A percentile compares a stretch with the other conserved stretches of the same genome.
These are phyloP conservation scores for Ophiocordyceps camponoti-leonardi DNA, from an alignment of 2,329 filamentous ascomycete species.

Conservation along the genomic window DNA sequence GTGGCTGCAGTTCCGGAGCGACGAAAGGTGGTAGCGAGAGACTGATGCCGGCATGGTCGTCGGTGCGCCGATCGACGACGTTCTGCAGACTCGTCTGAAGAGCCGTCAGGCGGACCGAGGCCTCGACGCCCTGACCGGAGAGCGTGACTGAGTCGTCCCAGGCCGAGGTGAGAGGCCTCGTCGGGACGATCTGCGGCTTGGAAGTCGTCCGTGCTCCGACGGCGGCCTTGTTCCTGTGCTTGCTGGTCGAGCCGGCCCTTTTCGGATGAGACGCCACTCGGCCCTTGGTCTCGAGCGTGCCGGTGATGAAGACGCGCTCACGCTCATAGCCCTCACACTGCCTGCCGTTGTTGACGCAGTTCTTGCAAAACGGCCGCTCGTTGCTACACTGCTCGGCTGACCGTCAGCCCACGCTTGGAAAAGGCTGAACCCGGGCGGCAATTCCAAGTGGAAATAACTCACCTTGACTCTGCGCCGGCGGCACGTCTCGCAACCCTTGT, in stretches of 20 bases:
- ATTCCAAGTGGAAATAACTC: conserved; percentile 7
- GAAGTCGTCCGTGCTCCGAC: conserved; percentile 1
- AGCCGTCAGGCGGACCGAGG: conserved; percentile 25
- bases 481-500: conserved; percentile 47
- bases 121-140: conserved; percentile 17
- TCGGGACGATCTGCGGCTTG: conserved; percentile 14
- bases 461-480: conserved; percentile 41
- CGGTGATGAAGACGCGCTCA: conserved; percentile 46
- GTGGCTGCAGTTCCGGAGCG: conserved; percentile 19
- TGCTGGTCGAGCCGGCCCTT: conserved; percentile 17
- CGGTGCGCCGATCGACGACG: conserved; percentile 12
- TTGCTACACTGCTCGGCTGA: conserved; percentile 53
- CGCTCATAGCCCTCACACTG: conserved; percentile 45
- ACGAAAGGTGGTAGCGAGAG: conserved; percentile 22
- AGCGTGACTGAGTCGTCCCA: conserved; percentile 30
- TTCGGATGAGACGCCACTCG: conserved; percentile 40
- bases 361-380: conserved; percentile 39
- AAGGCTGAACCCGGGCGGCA: neutral
- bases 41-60: conserved; percentile 11
- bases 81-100: conserved; percentile 24
- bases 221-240: conserved; percentile 8
- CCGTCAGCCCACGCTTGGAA: too few relatives aligned
- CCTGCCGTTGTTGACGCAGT: conserved; percentile 39
- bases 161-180: conserved; percentile 27
- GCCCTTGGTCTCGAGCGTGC: conserved; percentile 34